Percentiles rank a stretch among this genome's conserved stretches.
Conservation (phyloP, 306 rosid genomes). For the Lithocarpus polystachyus region DNA sequence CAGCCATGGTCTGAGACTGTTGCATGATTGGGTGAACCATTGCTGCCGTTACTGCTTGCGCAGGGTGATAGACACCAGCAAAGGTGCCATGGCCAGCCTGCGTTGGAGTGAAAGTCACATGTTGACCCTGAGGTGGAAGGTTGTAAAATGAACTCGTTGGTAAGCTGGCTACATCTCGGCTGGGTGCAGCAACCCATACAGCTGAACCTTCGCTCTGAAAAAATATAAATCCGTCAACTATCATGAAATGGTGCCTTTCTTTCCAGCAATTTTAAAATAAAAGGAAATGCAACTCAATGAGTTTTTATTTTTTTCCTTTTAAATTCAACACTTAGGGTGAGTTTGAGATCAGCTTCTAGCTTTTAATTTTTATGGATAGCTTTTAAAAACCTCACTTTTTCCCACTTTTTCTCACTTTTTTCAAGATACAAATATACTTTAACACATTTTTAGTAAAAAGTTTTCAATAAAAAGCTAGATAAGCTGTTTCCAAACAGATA, state of each 20-base stretch:
- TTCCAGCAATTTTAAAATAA: background rate
- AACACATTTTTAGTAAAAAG: too few species aligned
- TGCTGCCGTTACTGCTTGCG: slow-evolving; percentile 78
- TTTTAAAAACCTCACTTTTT: too few species aligned
- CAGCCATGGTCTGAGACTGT: slow-evolving; percentile 92
- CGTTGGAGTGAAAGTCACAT: slow-evolving; percentile 79
- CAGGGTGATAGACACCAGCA: slow-evolving; percentile 87
- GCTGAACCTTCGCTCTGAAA: slow-evolving; percentile 85
- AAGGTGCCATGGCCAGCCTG: slow-evolving; percentile 86
- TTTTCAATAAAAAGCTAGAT: too few species aligned
- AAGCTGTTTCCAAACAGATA: background rate
- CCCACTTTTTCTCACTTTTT: too few species aligned
- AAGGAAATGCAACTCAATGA: background rate
- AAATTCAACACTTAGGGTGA: background rate
- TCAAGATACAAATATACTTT: too few species aligned
- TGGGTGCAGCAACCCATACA: slow-evolving; percentile 92
- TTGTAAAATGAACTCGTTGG: slow-evolving; percentile 83
- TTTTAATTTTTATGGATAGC: too few species aligned
- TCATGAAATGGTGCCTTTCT: background rate
- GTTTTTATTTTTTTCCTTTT: background rate
- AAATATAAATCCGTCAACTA: slow-evolving; percentile 19
- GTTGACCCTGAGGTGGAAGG: slow-evolving; percentile 88
- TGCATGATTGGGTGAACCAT: slow-evolving; percentile 88
- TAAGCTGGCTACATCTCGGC: slow-evolving; percentile 78
- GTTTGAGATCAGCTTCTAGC: too few species aligned